Evolutionary conservation across 306 rosid genomes (phyloP), one percentile per base, ranked within the genome.

Genomic region (Echinosophora koreensis): DNA sequence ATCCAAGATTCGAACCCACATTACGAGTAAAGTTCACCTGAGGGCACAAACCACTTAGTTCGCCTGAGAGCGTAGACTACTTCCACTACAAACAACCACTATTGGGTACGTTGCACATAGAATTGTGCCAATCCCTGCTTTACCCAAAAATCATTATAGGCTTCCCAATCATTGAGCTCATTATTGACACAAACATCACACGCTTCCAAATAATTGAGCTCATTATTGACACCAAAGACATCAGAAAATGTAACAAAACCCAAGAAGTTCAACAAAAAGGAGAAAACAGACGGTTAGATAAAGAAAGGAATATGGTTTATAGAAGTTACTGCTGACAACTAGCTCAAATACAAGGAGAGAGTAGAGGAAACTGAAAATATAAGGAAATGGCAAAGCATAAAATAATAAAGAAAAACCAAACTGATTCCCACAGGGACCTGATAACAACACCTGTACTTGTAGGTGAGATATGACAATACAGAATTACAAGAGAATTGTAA

Each of bases 161-260:
- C 55, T 83, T 57, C 50, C 66, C 79, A 84, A 84, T 76, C 77
- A 76, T 75, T 64, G 62, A 79, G 63, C 60, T 74, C 66, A 79
- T 69, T 54, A 62, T 76, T 70, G 78, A 65, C 49, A 59, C 50
- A 63, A 58, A 44, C 71, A 62, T 55, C 46, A 61, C 59, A 37
- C 11, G 39, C 44, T 80, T 65, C 35, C 71, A 66, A 84, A 79
- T 71, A 74, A 76, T 70, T 47, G 61, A 63, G 46, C 46, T 38
- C 71, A 75, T 79, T 47, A 83, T 74, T 83, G 81, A 27, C 54
- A 44, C 32, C 2, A 63, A 51, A 17, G 69, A 83, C 70, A 22
- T 46, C 38, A 60, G 66, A 65, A 70, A 56, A 56, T 35, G 42
- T 7, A 65, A 52, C 35, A 62, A 42, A 52, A 18, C 14, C 49